Conservation (phyloP, 2,329 filamentous ascomycete species). For the Talaromyces sp. region DNA sequence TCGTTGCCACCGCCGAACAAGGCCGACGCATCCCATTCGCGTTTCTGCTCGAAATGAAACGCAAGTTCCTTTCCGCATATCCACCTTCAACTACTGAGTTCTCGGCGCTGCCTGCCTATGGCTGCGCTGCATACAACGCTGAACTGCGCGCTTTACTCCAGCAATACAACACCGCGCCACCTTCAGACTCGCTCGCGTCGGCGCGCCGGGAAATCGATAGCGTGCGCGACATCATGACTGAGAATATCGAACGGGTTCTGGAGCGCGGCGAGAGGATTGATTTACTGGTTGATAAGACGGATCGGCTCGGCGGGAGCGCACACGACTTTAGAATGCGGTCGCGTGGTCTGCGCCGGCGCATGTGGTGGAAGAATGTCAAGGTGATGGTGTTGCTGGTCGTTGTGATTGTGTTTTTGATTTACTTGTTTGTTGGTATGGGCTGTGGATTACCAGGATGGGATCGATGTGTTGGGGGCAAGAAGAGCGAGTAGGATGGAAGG, state of each 20-base stretch:
- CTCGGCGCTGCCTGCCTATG: slow-evolving; percentile 75
- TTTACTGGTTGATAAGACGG: slow-evolving; percentile 92
- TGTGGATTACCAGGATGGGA: slow-evolving; percentile 61
- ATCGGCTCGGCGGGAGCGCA: slow-evolving; percentile 80
- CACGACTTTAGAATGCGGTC: slow-evolving; percentile 86
- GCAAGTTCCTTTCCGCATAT: slow-evolving; percentile 73
- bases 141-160: slow-evolving; percentile 73
- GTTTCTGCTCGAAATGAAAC: slow-evolving; percentile 85
- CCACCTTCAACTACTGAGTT: slow-evolving; percentile 65
- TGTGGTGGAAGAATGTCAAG: slow-evolving; percentile 99
- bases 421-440: slow-evolving; percentile 66
- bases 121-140: slow-evolving; percentile 79
- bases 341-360: slow-evolving; percentile 77
- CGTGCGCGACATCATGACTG: slow-evolving; percentile 87
- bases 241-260: slow-evolving; percentile 85
- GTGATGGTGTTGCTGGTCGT: slow-evolving; percentile 81
- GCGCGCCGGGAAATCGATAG: slow-evolving; percentile 89
- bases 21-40: slow-evolving; percentile 88
- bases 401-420: slow-evolving; percentile 60
- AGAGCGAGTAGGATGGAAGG: slow-evolving; percentile 1
- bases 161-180: slow-evolving; percentile 73
- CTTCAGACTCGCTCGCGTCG: slow-evolving; percentile 74
- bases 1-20: slow-evolving; percentile 74
- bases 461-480: slow-evolving; percentile 33
- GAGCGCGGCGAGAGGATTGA: slow-evolving; percentile 92